phyloP scores from a whole-genome alignment of 345 rosid genomes.

The Citrus australasica region DNA sequence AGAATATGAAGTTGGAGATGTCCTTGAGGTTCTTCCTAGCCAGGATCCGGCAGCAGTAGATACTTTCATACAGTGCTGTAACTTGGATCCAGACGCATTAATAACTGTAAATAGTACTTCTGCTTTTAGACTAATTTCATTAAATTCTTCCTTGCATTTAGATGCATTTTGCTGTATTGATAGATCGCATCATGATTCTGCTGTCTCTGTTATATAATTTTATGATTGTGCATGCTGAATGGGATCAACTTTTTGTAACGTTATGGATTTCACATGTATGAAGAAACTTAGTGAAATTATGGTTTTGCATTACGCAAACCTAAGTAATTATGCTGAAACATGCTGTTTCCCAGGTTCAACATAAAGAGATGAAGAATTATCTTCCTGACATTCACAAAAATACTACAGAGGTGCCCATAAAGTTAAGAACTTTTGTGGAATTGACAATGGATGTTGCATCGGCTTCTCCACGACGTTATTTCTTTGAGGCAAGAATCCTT shows the following conservation, averaged over 20 bases:
- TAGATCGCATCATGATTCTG: background rate
- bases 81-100: slow-evolving; percentile 75
- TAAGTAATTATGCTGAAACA: slow-evolving; percentile 3
- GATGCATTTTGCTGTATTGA: background rate
- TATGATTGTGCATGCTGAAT: background rate
- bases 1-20: slow-evolving; percentile 76
- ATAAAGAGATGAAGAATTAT: slow-evolving; percentile 38
- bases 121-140: background rate
- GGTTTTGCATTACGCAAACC: background rate
- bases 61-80: slow-evolving; percentile 66
- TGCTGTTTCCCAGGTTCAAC: slow-evolving; percentile 50
- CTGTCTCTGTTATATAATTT: background rate
- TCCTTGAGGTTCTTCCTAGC: slow-evolving; percentile 81
- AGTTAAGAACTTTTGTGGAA: slow-evolving; percentile 68
- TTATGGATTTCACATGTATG: background rate
- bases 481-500: slow-evolving; percentile 78
- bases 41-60: slow-evolving; percentile 62
- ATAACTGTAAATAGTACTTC: slow-evolving; percentile 54
- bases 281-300: background rate
- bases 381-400: slow-evolving; percentile 14
- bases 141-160: background rate
- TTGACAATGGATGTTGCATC: slow-evolving; percentile 95
- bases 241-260: background rate
- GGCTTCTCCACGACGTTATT: slow-evolving; percentile 85
- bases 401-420: slow-evolving; percentile 44